A percentile compares a stretch with the other conserved stretches of the same genome.
Conservation (phyloP, 2,329 filamentous ascomycete genomes). For the Fusarium sp. region DNA sequence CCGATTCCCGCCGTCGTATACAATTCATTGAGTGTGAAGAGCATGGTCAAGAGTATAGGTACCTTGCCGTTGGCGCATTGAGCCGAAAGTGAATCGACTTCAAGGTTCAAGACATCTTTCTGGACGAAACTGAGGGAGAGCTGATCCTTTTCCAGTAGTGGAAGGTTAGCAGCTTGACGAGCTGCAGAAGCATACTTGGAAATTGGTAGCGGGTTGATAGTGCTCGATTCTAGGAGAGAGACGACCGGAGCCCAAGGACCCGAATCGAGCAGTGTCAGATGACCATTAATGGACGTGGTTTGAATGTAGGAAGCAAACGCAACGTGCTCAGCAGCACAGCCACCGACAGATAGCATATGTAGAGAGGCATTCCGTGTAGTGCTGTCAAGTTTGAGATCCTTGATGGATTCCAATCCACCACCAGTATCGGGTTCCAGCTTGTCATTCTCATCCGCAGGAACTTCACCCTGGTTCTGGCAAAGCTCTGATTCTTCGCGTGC, state of each 20-base stretch:
- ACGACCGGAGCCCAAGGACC: constrained; percentile 80
- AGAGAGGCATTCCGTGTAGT: constrained; percentile 40
- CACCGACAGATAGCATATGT: constrained; percentile 62
- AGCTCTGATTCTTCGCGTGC: constrained; percentile 1
- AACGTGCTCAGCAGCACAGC: constrained; percentile 71
- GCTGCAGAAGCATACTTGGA: constrained; percentile 65
- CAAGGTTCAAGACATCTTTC: constrained; percentile 61
- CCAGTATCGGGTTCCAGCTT: neutral
- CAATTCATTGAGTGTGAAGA: constrained; percentile 97
- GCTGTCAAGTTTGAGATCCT: constrained; percentile 10
- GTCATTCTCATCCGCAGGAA: neutral
- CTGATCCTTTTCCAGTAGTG: constrained; percentile 55
- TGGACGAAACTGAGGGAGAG: constrained; percentile 59
- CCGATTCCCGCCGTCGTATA: constrained; percentile 80
- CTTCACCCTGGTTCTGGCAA: neutral
- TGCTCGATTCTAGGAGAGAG: constrained; percentile 63
- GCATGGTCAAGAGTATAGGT: constrained; percentile 76
- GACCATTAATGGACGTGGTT: constrained; percentile 41
- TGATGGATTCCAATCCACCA: constrained; percentile 6
- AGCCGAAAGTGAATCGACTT: constrained; percentile 47
- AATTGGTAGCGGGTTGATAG: constrained; percentile 63
- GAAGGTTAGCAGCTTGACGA: constrained; percentile 56
- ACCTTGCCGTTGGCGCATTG: constrained; percentile 46
- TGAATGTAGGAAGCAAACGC: constrained; percentile 61
- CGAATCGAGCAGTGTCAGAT: constrained; percentile 79